Conservation (phyloP, 495 filamentous ascomycete genomes). For the Poronia punctata region DNA sequence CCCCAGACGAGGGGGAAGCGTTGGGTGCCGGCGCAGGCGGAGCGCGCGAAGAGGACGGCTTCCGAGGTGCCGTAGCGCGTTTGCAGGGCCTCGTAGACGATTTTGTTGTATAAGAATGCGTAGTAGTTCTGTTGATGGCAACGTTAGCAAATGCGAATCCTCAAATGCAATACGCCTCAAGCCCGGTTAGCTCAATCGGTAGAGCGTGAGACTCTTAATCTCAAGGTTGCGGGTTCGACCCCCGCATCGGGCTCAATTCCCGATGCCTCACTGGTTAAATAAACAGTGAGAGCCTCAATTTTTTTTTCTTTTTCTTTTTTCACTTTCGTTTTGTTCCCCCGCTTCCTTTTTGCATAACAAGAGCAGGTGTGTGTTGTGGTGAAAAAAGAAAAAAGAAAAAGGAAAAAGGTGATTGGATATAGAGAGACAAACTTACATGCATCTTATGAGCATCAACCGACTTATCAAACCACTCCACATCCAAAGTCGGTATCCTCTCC, state of each 20-base stretch:
- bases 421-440: slow-evolving; percentile 37
- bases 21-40: slow-evolving; percentile 60
- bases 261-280: slow-evolving; percentile 23
- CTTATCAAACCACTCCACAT: slow-evolving; percentile 52
- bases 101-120: slow-evolving; percentile 60
- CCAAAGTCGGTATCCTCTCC: slow-evolving; percentile 58
- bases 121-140: slow-evolving; percentile 53
- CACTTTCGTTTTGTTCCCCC: no score
- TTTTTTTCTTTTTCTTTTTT: no score
- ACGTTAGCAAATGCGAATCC: slow-evolving; percentile 1
- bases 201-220: slow-evolving; percentile 82
- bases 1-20: slow-evolving; percentile 59
- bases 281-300: no score
- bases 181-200: slow-evolving; percentile 71
- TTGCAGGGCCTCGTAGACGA: slow-evolving; percentile 60
- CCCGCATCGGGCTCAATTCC: slow-evolving; percentile 39
- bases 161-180: no score
- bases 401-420: no score
- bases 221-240: slow-evolving; percentile 58
- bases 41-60: slow-evolving; percentile 61
- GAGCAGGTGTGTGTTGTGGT: no score
- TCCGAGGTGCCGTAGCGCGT: slow-evolving; percentile 49
- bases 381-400: background rate
- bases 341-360: no score
- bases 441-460: slow-evolving; percentile 53